Evolutionary conservation across 148 eudicot genomes (phyloP), one percentile per base, ranked within the genome.

Genomic region (Arctostaphylos glauca): DNA sequence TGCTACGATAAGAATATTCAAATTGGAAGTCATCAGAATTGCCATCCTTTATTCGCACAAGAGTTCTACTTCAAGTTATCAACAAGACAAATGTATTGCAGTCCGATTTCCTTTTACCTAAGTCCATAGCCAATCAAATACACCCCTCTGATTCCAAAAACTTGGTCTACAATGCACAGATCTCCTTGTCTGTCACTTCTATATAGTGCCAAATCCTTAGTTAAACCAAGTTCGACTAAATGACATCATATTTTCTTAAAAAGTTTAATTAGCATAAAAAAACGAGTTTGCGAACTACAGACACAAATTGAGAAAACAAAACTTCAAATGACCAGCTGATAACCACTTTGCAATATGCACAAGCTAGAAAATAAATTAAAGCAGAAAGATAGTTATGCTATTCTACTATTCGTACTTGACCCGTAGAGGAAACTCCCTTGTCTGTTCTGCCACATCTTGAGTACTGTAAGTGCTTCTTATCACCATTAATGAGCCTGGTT

Each of bases 381-480:
- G 14, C 38, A 8, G 16, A 47, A 80, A 80, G 21, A 14, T 54
- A 53, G 50, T n/a, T 74, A 55, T 50, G 67, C 49, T 21, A 55
- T 78, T 18, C 31, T 81, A 1, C 41, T 12, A 66, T 38, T 70
- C 94, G 86, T 88, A 94, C 99, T 89, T 96, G 99, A 78, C 97
- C 99, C 81, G 89, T 87, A 83, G 99, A 91, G 47, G 99, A 96
- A 80, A 96, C 98, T 82, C 99, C 99, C 87, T 90, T 96, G 86
- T 96, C 99, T 81, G 99, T 96, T 91, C 99, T 91, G 77, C 99
- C 99, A 85, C 98, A 96, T 89, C 99, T 90, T 25, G 97, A 90
- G 88, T 96, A 96, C 41, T 81, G 91, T 80, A 91, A 87, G 66
- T 87, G 90, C 83, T 94, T 93, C 87, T 86, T 92, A 81, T 92